Evolutionary conservation across 805 yeast genomes (phyloP).

Genomic region (Cyberlindnera maritima): DNA sequence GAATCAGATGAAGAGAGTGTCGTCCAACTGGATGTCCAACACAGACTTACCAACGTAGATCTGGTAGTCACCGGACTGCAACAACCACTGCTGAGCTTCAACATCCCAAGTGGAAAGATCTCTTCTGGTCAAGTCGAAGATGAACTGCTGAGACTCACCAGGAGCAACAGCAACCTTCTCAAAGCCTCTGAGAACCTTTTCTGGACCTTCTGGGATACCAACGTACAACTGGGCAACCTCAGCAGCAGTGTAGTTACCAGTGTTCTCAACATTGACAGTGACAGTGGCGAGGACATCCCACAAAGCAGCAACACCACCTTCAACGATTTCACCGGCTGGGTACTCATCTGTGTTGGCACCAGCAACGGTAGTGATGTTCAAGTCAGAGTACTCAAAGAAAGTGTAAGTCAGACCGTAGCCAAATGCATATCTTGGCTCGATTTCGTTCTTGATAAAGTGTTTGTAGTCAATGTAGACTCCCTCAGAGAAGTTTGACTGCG

Average conservation of each 20-base stretch:
- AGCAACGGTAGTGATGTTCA: conserved; percentile 30
- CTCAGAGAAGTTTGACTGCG: conserved; percentile 27
- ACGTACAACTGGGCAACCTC: conserved; percentile 52
- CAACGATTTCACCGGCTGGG: conserved; percentile 4
- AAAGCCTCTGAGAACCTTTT: conserved; percentile 47
- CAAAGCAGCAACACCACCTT: conserved; percentile 10
- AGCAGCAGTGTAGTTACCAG: conserved; percentile 43
- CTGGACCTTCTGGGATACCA: conserved; percentile 39
- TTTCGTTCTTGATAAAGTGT: conserved; percentile 49
- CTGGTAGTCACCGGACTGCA: conserved; percentile 31
- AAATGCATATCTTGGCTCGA: conserved; percentile 53
- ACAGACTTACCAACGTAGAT: conserved; percentile 40
- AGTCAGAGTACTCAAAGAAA: conserved; percentile 29
- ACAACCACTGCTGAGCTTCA: conserved; percentile 7
- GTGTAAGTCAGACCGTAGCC: conserved; percentile 61
- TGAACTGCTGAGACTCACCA: conserved; percentile 37
- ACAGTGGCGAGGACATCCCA: conserved; percentile 10
- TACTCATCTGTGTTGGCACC: conserved; percentile 16
- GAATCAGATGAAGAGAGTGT: conserved; percentile 8
- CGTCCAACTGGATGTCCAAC: conserved; percentile 10
- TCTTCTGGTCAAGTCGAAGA: conserved; percentile 8
- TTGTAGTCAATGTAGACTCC: conserved; percentile 47
- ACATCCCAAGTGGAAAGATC: conserved; percentile 11
- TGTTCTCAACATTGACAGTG: conserved; percentile 6
- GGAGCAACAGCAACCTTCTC: conserved; percentile 40